Conservation (phyloP, 495 filamentous ascomycete genomes). For the Penicillium argentinense region DNA sequence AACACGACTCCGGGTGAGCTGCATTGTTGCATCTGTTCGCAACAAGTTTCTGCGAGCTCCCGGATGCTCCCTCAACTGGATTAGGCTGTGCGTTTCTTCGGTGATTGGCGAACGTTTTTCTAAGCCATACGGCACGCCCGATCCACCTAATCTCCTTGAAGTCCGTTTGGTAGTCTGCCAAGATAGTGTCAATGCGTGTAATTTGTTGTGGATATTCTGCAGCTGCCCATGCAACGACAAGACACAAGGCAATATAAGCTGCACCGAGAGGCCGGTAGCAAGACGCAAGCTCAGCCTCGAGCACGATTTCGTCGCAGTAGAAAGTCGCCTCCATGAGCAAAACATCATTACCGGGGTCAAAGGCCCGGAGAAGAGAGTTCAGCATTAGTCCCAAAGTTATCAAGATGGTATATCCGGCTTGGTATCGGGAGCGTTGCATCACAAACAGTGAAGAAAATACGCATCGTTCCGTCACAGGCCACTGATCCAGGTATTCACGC, state of each 20-base stretch:
- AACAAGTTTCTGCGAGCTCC: background rate
- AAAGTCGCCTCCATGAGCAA: slow-evolving; percentile 16
- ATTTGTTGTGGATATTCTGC: slow-evolving; percentile 9
- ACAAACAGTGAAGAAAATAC: slow-evolving; percentile 1
- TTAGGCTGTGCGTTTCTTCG: background rate
- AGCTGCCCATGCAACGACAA: slow-evolving; percentile 10
- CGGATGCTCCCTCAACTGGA: background rate
- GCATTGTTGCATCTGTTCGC: background rate
- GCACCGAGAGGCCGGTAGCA: slow-evolving; percentile 18
- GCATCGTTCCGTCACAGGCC: background rate
- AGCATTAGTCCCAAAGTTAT: slow-evolving; percentile 26
- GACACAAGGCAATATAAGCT: slow-evolving; percentile 10
- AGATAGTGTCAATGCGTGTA: slow-evolving; percentile 1
- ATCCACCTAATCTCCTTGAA: slow-evolving; percentile 9
- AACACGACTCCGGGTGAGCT: slow-evolving; percentile 4
- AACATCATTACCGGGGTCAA: slow-evolving; percentile 13
- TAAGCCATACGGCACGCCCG: slow-evolving; percentile 10
- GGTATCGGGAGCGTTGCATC: slow-evolving; percentile 19
- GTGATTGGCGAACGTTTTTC: slow-evolving; percentile 1
- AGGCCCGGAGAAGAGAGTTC: slow-evolving; percentile 27
- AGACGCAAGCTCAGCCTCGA: slow-evolving; percentile 8
- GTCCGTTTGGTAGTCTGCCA: slow-evolving; percentile 12
- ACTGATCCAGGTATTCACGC: slow-evolving; percentile 8
- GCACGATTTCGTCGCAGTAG: slow-evolving; percentile 22
- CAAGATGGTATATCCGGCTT: slow-evolving; percentile 22